Base-by-base conservation (phyloP, 192 early-diverging fungal genomes). In the Podila horticola region DNA sequence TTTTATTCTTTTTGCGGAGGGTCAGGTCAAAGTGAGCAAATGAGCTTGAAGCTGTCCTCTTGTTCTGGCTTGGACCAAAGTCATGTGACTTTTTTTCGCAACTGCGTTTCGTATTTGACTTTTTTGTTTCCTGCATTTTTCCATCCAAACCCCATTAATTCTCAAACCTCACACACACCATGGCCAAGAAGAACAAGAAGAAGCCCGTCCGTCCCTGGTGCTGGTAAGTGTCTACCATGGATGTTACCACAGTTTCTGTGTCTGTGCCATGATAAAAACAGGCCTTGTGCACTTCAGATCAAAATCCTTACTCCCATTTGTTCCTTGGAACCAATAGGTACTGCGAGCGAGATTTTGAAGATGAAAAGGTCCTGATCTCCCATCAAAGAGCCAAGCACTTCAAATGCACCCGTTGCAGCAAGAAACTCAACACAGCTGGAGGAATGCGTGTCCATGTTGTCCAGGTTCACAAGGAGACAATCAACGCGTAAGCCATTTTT, bases 321-420 rank as follows among this genome's bases (percentile, higher is more conserved):
- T 66, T 36, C 28, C 71, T 49, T 10, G n/a, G 12, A 49, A 41
- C 17, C 22, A 55, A 24, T 64, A 90, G 91, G 97, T 97, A 99
- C 83, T 99, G 97, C 82, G 95, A 97, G 64, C 88, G 94, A 63
- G 94, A 96, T 67, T 99, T 99, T 81, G 95, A 97, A 64, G 96
- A 97, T 82, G 96, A 97, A 67, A 97, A 95, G 72, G 92, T 96
- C 10, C 86, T 99, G 58, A 90, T 99, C 34, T 89, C 95, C 66
- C 97, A 99, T 83, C 97, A 98, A 79, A 91, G 91, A 82, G 93
- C 94, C 36, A 95, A 94, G 83, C 97, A 99, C 75, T 97, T 97
- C 87, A 97, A 97, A 73, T 99, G 97, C 75, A 83, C 83, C 62
- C 84, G 89, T 15, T 99, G 97, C 83, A 77, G 83, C 72, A 96